A percentile compares a stretch with the other conserved stretches of the same genome.
Conservation (phyloP, 2,329 filamentous ascomycete genomes). For the Alternaria metachromatica region DNA sequence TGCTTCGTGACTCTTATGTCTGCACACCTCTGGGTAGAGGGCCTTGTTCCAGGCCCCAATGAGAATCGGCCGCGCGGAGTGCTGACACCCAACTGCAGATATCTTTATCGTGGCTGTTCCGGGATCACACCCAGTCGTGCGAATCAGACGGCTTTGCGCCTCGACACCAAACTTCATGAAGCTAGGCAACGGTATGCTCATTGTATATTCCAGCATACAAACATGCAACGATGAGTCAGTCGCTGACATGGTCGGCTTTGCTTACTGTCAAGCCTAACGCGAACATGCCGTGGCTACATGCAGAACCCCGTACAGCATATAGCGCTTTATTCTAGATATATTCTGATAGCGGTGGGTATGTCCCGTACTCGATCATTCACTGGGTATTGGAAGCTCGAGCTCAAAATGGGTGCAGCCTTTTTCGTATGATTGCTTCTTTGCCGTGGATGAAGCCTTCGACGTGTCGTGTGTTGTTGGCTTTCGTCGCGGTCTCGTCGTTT, state of each 20-base stretch:
- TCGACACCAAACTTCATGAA: background rate
- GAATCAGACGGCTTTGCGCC: background rate
- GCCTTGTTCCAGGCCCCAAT: background rate
- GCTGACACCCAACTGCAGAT: background rate
- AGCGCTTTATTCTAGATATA: background rate
- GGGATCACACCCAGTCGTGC: background rate
- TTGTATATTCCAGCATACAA: background rate
- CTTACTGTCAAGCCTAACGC: background rate
- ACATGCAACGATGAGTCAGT: background rate
- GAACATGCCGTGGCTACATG: background rate
- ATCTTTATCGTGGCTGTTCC: background rate
- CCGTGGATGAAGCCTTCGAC: background rate
- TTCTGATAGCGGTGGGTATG: background rate
- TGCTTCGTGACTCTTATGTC: background rate
- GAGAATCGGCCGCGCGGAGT: background rate
- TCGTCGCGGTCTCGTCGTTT: background rate
- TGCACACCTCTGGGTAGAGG: background rate
- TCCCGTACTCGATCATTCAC: background rate
- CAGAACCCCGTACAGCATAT: background rate
- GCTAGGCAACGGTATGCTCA: background rate
- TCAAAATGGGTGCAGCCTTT: background rate
- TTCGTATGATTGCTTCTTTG: background rate
- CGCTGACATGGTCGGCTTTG: background rate
- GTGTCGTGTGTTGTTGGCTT: background rate
- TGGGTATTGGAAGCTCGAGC: background rate